A percentile compares a stretch with the other conserved stretches of the same genome.
phyloP scores from a whole-genome alignment of 2,329 filamentous ascomycete genomes.

The Cladosporium sp. region DNA sequence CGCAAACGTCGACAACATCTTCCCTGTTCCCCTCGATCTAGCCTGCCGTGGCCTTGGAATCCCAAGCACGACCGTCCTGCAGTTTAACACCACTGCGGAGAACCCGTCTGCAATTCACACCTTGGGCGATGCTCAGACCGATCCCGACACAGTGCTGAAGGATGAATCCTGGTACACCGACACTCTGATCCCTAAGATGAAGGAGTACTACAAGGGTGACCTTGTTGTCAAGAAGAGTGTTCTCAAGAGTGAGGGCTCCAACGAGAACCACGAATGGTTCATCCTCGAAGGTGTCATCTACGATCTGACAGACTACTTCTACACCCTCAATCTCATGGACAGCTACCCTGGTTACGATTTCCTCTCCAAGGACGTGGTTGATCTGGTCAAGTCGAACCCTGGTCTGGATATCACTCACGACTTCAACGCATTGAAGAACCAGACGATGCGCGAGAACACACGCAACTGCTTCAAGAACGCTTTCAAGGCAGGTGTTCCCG shows the following conservation, averaged over 20 bases:
- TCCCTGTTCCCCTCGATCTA: conserved; percentile 71
- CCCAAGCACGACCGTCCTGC: conserved; percentile 58
- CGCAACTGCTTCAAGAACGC: conserved; percentile 78
- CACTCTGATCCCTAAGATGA: conserved; percentile 74
- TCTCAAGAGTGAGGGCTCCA: conserved; percentile 65
- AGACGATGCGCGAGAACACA: conserved; percentile 62
- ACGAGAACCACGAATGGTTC: conserved; percentile 74
- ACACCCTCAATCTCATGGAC: conserved; percentile 64
- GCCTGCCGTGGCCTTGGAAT: conserved; percentile 74
- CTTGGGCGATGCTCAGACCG: conserved; percentile 58
- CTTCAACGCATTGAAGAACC: conserved; percentile 59
- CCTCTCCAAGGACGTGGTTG: conserved; percentile 66
- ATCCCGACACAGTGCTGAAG: conserved; percentile 56
- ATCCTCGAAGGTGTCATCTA: conserved; percentile 76
- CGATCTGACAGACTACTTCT: conserved; percentile 89
- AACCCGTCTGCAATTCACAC: conserved; percentile 63
- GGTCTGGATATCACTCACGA: conserved; percentile 74
- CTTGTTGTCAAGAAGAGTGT: conserved; percentile 67
- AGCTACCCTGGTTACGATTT: conserved; percentile 64
- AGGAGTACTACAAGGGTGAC: conserved; percentile 82
- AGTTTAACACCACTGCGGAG: conserved; percentile 63
- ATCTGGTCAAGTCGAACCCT: conserved; percentile 71
- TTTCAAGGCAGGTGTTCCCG: conserved; percentile 79
- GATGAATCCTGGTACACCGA: conserved; percentile 74
- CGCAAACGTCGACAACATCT: conserved; percentile 78